Base-by-base conservation (phyloP, 139 green algal genomes). In the Deuterostichococcus epilithicus region DNA sequence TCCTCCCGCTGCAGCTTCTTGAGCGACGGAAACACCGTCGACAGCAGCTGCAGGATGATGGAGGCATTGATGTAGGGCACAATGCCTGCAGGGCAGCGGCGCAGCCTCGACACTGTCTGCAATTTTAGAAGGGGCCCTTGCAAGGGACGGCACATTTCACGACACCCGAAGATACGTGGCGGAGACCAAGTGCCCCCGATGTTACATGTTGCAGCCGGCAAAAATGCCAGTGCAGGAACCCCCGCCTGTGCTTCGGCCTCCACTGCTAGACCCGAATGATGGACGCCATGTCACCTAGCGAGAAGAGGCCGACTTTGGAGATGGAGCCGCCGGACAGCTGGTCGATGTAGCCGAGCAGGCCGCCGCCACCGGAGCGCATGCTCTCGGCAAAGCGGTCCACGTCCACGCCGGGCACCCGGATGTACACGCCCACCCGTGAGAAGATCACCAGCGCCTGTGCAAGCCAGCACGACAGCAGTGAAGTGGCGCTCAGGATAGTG, bases 1-100 rank as follows among this genome's bases (percentile, higher is more conserved):
- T 99, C 96, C 83, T 99, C 97, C 5, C 94, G 88, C 87, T 98
- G 94, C 82, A 98, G 85, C 85, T 97, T 97, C 83, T 98, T 98
- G 15, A 98, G 87, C 0, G 74, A 77, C 20, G 94, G 94, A 81
- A 97, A 97, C 28, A 90, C 89, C 1, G 91, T 91, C 23, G 89
- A 81, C 47, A 98, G 87, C 65, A 99, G 91, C 87, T 98, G 94
- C 37, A 94, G 83, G 28, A 96, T 79, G 85, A 99, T 99, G 79
- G 91, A 97, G 25, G 94, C 89, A 81, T 99, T 99, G 92, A 99
- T 99, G 92, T 97, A 98, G 38, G 95, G 96, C 74, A 99, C 95
- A 83, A 99, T 99, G 73, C 96, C 79, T 83, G 82, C 75, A 81
- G 0, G 70, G 20, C 28, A 37, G 63, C 23, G 3, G 23, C 63